Percentiles rank a stretch among this genome's conserved stretches.
Conservation (phyloP, 2,329 filamentous ascomycete genomes). For the Achaetomium macrosporum region DNA sequence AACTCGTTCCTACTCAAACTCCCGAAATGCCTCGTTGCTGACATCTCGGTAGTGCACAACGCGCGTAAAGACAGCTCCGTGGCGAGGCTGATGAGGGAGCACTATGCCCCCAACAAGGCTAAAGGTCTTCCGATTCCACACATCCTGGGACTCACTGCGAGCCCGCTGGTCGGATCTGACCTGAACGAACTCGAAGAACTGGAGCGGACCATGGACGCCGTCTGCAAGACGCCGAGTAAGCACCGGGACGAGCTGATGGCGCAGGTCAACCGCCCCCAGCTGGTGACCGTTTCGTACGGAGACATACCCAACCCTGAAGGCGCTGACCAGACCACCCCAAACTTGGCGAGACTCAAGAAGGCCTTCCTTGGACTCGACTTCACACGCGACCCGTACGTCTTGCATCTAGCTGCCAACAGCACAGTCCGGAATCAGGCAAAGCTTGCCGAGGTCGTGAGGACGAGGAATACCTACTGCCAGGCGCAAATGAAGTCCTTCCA, state of each 20-base stretch:
- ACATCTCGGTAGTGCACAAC: conserved; percentile 57
- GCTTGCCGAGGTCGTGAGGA: conserved; percentile 37
- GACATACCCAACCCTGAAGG: conserved; percentile 26
- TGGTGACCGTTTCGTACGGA: conserved; percentile 37
- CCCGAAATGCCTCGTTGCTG: conserved; percentile 13
- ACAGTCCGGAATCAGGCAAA: conserved; percentile 36
- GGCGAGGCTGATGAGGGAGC: conserved; percentile 65
- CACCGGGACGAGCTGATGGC: conserved; percentile 65
- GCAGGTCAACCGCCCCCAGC: conserved; percentile 59
- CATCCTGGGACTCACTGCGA: conserved; percentile 76
- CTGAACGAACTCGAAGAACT: conserved; percentile 52
- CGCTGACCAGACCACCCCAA: conserved; percentile 23
- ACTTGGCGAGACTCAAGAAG: conserved; percentile 40
- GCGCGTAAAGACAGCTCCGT: conserved; percentile 60
- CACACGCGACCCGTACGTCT: conserved; percentile 54
- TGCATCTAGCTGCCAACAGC: conserved; percentile 38
- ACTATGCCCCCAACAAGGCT: conserved; percentile 53
- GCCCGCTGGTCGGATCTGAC: conserved; percentile 61
- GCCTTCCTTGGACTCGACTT: conserved; percentile 47
- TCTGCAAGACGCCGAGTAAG: conserved; percentile 61
- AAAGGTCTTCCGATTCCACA: conserved; percentile 45
- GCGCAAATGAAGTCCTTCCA: conserved; percentile 52
- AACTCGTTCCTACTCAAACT: too few relatives aligned
- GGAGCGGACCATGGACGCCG: conserved; percentile 64
- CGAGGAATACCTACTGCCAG: conserved; percentile 45